Conservation (phyloP, 106 monocot genomes). For the Dendrobium nobile region DNA sequence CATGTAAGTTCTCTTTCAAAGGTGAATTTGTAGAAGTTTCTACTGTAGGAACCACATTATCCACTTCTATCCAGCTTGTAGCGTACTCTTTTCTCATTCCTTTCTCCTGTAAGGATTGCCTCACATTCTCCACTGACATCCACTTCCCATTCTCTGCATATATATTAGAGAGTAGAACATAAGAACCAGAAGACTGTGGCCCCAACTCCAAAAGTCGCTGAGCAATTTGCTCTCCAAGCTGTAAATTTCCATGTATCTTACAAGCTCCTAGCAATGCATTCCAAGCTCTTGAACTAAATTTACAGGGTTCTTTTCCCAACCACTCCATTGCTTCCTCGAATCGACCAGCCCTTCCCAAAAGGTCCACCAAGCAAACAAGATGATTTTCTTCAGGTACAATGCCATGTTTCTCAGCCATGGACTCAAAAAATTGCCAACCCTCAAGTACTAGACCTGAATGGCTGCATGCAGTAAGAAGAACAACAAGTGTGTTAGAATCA, state of each 20-base stretch:
- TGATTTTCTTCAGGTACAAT: conserved; percentile 51
- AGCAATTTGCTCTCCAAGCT: conserved; percentile 35
- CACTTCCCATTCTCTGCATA: conserved; percentile 41
- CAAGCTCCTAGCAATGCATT: conserved; percentile 58
- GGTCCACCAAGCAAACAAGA: conserved; percentile 65
- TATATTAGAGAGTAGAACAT: conserved; percentile 46
- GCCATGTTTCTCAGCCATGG: conserved; percentile 39
- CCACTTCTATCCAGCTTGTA: conserved; percentile 44
- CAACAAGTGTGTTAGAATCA: conserved; percentile 48
- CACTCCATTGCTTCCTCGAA: conserved; percentile 45
- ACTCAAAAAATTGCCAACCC: conserved; percentile 47
- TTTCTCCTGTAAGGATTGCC: conserved; percentile 36
- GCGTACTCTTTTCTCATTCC: conserved; percentile 42
- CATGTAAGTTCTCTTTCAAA: conserved; percentile 15
- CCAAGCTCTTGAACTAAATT: conserved; percentile 38
- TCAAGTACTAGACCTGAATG: conserved; percentile 55
- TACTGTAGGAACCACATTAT: conserved; percentile 31
- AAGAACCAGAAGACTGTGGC: conserved; percentile 23
- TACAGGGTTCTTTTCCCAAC: conserved; percentile 29
- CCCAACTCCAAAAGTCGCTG: conserved; percentile 29
- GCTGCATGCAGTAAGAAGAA: conserved; percentile 61
- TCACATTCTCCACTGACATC: conserved; percentile 37
- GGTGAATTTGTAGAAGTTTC: neutral
- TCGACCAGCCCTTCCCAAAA: conserved; percentile 46
- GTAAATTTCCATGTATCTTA: conserved; percentile 33